Percentiles rank a stretch among this genome's conserved stretches.
These are phyloP conservation scores for Alternaria sp. DNA, from an alignment of 2,329 filamentous ascomycete genomes.

Conservation along the genomic window DNA sequence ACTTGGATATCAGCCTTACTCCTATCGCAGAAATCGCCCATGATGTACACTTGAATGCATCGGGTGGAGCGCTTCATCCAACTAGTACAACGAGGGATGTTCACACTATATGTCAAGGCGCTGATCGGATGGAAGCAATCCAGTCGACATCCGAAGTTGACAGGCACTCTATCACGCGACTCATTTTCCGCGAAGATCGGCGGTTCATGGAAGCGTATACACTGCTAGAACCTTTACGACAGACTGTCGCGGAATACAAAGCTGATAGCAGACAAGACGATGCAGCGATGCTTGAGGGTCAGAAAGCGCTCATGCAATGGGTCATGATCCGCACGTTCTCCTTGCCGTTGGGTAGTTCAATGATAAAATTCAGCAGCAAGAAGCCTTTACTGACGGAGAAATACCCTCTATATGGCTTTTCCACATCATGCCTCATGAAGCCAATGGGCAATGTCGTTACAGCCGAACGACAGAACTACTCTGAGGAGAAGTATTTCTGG, in stretches of 20 bases:
- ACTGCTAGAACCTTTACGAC: conserved; percentile 84
- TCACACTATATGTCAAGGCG: conserved; percentile 75
- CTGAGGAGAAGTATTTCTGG: conserved; percentile 97
- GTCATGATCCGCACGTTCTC: conserved; percentile 89
- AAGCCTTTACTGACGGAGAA: conserved; percentile 92
- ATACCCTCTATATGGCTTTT: conserved; percentile 89
- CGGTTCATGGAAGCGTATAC: conserved; percentile 85
- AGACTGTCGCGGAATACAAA: conserved; percentile 79
- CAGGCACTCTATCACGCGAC: conserved; percentile 78
- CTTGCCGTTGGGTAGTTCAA: conserved; percentile 83
- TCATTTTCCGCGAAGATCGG: conserved; percentile 91
- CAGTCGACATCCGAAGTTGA: conserved; percentile 86
- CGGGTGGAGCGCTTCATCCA: conserved; percentile 23
- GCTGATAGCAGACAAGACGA: conserved; percentile 82
- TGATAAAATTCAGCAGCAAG: conserved; percentile 87
- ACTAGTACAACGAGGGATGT: conserved; percentile 67
- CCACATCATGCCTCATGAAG: conserved; percentile 88
- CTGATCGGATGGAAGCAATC: conserved; percentile 70
- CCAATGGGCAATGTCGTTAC: conserved; percentile 91
- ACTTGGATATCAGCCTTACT: conserved; percentile 65
- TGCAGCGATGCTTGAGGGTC: conserved; percentile 86
- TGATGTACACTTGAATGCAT: conserved; percentile 36
- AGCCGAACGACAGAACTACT: conserved; percentile 87
- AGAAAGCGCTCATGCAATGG: conserved; percentile 88
- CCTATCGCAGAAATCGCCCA: conserved; percentile 30